Percentiles rank a stretch among this genome's conserved stretches.
These are phyloP conservation scores for Spiraea crenata DNA, from an alignment of 331 rosid genomes.

Conservation along the genomic window DNA sequence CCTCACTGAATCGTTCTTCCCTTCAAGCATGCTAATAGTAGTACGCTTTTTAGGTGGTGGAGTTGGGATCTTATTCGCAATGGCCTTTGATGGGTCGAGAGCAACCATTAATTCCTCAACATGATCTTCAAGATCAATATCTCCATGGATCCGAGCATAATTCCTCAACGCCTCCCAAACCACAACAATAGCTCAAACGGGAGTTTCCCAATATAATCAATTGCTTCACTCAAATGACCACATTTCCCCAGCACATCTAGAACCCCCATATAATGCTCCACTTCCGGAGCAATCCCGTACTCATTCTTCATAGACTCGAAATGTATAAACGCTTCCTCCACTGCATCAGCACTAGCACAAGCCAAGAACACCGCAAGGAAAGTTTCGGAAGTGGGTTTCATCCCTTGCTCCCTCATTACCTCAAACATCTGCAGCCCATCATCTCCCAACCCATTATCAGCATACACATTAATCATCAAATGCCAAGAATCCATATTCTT, in stretches of 20 bases:
- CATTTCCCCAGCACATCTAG: slow-evolving; percentile 74
- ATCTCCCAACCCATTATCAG: slow-evolving; percentile 73
- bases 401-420: slow-evolving; percentile 64
- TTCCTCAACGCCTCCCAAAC: slow-evolving; percentile 66
- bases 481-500: slow-evolving; percentile 69
- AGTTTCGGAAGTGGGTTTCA: slow-evolving; percentile 65
- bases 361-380: slow-evolving; percentile 62
- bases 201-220: slow-evolving; percentile 52
- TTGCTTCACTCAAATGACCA: slow-evolving; percentile 74
- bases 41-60: slow-evolving; percentile 69
- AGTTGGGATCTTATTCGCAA: slow-evolving; percentile 56
- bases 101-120: slow-evolving; percentile 63
- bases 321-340: slow-evolving; percentile 73
- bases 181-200: slow-evolving; percentile 52
- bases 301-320: slow-evolving; percentile 70
- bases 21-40: slow-evolving; percentile 77
- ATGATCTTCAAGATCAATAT: slow-evolving; percentile 74
- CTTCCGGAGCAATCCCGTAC: slow-evolving; percentile 53
- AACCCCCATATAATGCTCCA: slow-evolving; percentile 72
- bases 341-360: slow-evolving; percentile 84
- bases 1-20: slow-evolving; percentile 68
- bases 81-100: slow-evolving; percentile 63
- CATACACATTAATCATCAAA: slow-evolving; percentile 66
- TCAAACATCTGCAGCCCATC: slow-evolving; percentile 79
- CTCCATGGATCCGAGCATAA: slow-evolving; percentile 82